A percentile compares a stretch with the other conserved stretches of the same genome.
Conservation (phyloP, 148 eudicot species). For the Limonium bicolor region DNA sequence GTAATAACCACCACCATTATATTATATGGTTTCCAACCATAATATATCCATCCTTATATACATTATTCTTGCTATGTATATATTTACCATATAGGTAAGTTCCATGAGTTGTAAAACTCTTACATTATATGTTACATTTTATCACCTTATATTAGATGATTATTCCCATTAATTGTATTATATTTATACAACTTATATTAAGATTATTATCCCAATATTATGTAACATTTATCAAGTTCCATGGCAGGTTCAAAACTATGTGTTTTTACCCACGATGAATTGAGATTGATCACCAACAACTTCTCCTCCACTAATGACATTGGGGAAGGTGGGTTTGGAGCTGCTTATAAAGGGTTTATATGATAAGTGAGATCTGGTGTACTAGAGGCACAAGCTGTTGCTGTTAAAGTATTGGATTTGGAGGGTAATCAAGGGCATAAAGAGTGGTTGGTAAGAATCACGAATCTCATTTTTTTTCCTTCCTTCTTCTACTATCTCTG, state of each 20-base stretch:
- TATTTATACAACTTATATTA: too few species aligned
- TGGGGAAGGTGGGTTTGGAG: slow-evolving; percentile 89
- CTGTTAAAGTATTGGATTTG: slow-evolving; percentile 68
- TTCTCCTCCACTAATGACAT: slow-evolving; percentile 48
- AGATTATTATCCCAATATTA: too few species aligned
- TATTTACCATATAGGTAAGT: too few species aligned
- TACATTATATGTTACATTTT: too few species aligned
- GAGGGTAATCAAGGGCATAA: slow-evolving; percentile 70
- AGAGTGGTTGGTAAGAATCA: slow-evolving; percentile 73
- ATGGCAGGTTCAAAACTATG: slow-evolving; percentile 43
- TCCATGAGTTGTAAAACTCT: too few species aligned
- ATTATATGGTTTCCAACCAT: too few species aligned
- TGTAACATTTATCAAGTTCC: slow-evolving; percentile 47
- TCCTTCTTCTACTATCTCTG: not conserved
- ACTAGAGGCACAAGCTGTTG: slow-evolving; percentile 62
- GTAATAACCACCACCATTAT: too few species aligned
- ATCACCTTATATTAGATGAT: too few species aligned
- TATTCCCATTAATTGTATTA: too few species aligned
- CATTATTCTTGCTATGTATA: too few species aligned
- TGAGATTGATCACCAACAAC: slow-evolving; percentile 40
- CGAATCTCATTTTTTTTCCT: not conserved
- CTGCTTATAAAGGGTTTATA: slow-evolving; percentile 76
- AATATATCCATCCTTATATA: too few species aligned
- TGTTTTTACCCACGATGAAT: slow-evolving; percentile 40
- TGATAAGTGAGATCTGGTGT: slow-evolving; percentile 38